Base-by-base conservation (phyloP, 2,329 filamentous ascomycete species). In the Aureobasidium namibiae region DNA sequence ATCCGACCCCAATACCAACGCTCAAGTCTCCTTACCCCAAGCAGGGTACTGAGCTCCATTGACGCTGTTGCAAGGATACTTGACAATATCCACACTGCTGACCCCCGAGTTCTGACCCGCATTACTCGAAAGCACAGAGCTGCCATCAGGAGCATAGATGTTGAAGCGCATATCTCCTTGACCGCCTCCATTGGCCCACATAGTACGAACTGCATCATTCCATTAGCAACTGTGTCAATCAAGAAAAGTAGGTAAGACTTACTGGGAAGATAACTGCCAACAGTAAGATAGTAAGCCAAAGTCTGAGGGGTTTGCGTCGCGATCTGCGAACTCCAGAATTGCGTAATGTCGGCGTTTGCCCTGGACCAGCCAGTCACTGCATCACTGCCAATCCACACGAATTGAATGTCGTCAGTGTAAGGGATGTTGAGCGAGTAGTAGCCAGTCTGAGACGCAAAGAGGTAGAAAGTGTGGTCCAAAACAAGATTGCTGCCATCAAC, bases 391-490 rank as follows among this genome's bases (percentile, higher is more conserved):
- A 63, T 24, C 62, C 62, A 63, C 10, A 63, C 38, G 18, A 61
- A 39, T n/a, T 48, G 38, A 10, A 62, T 58, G 49, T 63, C 62
- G 42, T 63, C 62, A 7, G 60, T 48, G 42, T 63, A 63, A 7
- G 60, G 60, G 18, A 61, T 56, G 31, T 63, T 61, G 38, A 63
- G 53, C n/a, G 23, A 42, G 57, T 63, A 63, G 36, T 57, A 60
- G 39, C 62, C 62, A 23, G 60, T 46, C 21, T 56, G 60, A 14
- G 44, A 60, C 2, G 62, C 62, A 24, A 54, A 63, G 1, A 63
- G 18, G 53, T 63, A 63, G 58, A 63, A 63, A 13, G 60, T 62
- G 48, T 63, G 60, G 31, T 61, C 60, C 6, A 63, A 26, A 24
- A 61, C 61, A 24, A 63, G 44, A 14, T 6, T 48, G n/a, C 31